phyloP scores from a whole-genome alignment of 2,329 filamentous ascomycete species.

The Gaeumannomyces sp. region DNA sequence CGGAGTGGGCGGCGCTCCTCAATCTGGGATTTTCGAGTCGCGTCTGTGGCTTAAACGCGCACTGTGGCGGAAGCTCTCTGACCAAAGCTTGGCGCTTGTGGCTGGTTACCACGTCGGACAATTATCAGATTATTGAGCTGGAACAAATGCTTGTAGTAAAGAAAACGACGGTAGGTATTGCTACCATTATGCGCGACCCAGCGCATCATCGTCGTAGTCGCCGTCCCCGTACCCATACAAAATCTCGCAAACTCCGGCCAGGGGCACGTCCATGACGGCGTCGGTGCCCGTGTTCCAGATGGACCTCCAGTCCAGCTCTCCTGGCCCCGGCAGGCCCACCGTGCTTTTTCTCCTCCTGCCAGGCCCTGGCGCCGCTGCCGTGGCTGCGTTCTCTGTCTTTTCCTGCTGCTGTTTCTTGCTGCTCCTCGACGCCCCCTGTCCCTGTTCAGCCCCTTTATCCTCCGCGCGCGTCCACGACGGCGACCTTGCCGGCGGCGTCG shows the following conservation, averaged over 20 bases:
- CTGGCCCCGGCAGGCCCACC: neutral
- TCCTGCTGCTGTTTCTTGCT: conserved; percentile 27
- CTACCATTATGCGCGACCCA: neutral
- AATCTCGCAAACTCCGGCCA: conserved; percentile 92
- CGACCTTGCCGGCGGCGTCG: conserved; percentile 82
- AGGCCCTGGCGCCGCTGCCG: conserved; percentile 6
- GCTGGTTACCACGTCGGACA: neutral
- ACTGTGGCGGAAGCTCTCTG: neutral
- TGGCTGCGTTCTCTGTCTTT: conserved; percentile 21
- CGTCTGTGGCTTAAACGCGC: neutral
- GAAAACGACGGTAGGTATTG: no score
- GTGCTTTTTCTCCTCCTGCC: conserved; percentile 18
- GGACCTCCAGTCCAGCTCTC: conserved; percentile 61
- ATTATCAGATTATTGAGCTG: no score
- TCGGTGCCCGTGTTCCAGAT: conserved; percentile 93
- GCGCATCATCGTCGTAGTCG: neutral
- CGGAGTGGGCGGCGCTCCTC: no score
- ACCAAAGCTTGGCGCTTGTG: neutral
- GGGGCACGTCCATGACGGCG: conserved; percentile 92
- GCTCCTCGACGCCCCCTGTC: conserved; percentile 17
- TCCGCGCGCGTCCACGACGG: conserved; percentile 70
- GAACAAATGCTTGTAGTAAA: no score
- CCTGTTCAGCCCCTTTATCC: conserved; percentile 27
- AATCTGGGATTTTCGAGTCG: neutral
- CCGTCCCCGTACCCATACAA: conserved; percentile 59